Percentiles rank a stretch among this genome's conserved stretches.
Evolutionary conservation across 2,329 filamentous ascomycete genomes (phyloP).

Genomic region (Cercospora citrullina): DNA sequence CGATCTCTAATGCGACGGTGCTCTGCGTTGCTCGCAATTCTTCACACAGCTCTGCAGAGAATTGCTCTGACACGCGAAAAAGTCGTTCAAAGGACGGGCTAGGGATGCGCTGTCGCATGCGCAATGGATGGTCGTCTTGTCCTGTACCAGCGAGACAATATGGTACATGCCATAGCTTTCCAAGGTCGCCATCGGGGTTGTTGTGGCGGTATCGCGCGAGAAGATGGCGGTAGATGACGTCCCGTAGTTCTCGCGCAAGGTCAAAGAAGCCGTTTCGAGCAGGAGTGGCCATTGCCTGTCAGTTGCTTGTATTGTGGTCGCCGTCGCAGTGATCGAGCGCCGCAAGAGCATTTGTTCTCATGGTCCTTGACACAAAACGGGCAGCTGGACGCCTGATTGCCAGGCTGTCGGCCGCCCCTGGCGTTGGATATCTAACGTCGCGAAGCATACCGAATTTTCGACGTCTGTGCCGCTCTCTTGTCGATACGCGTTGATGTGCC

Average conservation of each 20-base stretch:
- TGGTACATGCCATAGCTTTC: conserved; percentile 1
- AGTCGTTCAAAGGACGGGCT: conserved; percentile 4
- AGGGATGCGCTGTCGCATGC: conserved; percentile 4
- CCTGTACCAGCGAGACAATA: neutral
- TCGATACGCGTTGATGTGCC: neutral
- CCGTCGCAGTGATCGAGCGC: neutral
- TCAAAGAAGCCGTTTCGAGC: neutral
- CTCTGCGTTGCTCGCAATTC: neutral
- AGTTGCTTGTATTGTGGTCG: neutral
- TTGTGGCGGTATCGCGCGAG: neutral
- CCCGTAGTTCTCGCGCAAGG: conserved; percentile 4
- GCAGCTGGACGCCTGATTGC: neutral
- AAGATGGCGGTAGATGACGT: neutral
- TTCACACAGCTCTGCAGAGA: conserved; percentile 1
- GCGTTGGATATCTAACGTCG: neutral
- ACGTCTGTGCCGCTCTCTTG: neutral
- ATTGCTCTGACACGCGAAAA: neutral
- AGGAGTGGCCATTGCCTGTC: neutral
- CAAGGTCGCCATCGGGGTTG: neutral
- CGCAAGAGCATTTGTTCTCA: neutral
- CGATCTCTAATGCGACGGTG: neutral
- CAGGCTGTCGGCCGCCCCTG: neutral
- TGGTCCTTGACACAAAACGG: neutral
- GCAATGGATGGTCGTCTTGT: conserved; percentile 1
- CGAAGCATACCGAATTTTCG: neutral